Evolutionary conservation across 1,139 yeast species (phyloP), one percentile per base, ranked within the genome.

Genomic region (Candida sojae): DNA sequence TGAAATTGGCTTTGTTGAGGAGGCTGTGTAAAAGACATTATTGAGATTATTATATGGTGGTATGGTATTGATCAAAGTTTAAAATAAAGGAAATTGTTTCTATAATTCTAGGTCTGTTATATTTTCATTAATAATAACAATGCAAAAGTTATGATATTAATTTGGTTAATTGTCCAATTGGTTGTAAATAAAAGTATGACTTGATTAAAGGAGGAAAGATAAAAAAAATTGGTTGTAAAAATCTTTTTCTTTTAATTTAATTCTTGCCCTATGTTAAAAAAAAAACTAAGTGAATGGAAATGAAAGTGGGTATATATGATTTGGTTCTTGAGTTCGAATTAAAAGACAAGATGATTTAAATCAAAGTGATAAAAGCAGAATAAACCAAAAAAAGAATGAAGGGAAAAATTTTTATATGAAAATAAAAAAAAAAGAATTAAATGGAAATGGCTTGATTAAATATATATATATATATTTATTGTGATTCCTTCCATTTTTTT

Each of bases 1-100:
- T 47, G n/a, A 11, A 34, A 35, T 40, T 6, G 36, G 40, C 29
- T 32, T 25, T 39, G 41, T 25, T 42, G 45, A 6, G 39, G 45
- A n/a, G 29, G 45, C 29, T 41, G 48, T 32, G 23, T 21, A 11
- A 29, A 43, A 7, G 42, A 13, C 42, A 43, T 43, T 30, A 12
- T 35, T 26, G 2, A 26, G 6, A 26, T 6, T 21, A 26, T 21
- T 35, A 32, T 34, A 10, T 9, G 10, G 17, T 21, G 25, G 26
- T 17, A 34, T 34, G 37, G 8, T 8, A 33, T 17, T 11, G 36
- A 33, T 17, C 21, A 33, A 6, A 9, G 6, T 8, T n/a, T n/a
- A n/a, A n/a, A n/a, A n/a, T 11, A 17, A 21, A 26, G 11, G 11
- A 23, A 12, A 30, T 23, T 29, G 25, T 9, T 21, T 39, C n/a